Percentiles rank a stretch among this genome's conserved stretches.
These are phyloP conservation scores for Euphrasia confusa DNA, from an alignment of 257 asterid species.

Conservation along the genomic window DNA sequence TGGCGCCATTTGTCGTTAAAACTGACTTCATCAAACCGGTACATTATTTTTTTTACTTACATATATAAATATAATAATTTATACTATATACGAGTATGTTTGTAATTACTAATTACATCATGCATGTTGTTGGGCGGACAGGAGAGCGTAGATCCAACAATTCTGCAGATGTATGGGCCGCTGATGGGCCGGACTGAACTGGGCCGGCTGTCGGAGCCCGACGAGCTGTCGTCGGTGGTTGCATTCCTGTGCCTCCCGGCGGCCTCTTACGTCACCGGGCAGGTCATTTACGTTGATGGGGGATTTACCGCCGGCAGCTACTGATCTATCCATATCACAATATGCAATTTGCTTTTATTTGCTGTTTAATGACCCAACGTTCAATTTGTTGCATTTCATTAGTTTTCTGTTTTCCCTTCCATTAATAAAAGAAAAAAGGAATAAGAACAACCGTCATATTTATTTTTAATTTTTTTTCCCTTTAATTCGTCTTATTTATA, in stretches of 20 bases:
- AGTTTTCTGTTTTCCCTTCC: too few relatives aligned
- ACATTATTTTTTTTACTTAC: not conserved
- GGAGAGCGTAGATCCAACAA: constrained; percentile 52
- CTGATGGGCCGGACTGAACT: constrained; percentile 43
- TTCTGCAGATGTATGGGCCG: constrained; percentile 24
- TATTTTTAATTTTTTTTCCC: too few relatives aligned
- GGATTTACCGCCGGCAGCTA: constrained; percentile 53
- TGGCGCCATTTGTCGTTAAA: constrained; percentile 61
- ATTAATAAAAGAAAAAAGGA: too few relatives aligned
- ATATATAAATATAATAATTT: too few relatives aligned
- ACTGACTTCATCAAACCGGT: constrained; percentile 44
- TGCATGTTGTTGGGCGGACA: not conserved
- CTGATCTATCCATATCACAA: not conserved
- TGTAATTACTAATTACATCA: too few relatives aligned
- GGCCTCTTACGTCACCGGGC: constrained; percentile 65
- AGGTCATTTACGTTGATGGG: constrained; percentile 59
- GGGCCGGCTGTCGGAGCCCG: constrained; percentile 48
- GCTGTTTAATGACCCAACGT: too few relatives aligned
- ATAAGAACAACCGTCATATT: too few relatives aligned
- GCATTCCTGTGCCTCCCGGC: constrained; percentile 72
- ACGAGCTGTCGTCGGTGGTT: constrained; percentile 58
- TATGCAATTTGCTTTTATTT: too few relatives aligned
- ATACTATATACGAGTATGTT: too few relatives aligned
- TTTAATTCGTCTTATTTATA: too few relatives aligned
- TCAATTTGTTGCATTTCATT: too few relatives aligned